Percentiles rank a stretch among this genome's conserved stretches.
phyloP scores from a whole-genome alignment of 306 rosid genomes.

The Castanea crenata region DNA sequence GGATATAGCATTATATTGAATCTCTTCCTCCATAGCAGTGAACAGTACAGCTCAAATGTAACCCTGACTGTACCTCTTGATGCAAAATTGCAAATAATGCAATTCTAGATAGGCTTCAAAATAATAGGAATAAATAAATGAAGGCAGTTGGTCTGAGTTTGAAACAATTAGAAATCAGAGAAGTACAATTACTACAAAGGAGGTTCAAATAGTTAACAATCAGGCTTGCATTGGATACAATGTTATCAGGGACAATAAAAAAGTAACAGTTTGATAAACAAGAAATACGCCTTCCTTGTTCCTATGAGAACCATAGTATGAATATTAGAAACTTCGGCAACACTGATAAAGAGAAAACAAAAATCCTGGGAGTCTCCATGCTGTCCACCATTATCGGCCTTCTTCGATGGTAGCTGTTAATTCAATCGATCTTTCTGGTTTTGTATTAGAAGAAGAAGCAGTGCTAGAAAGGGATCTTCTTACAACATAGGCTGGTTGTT shows the following conservation, averaged over 20 bases:
- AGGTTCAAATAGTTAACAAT: background rate
- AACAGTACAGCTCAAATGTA: background rate
- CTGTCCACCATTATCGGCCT: slow-evolving; percentile 27
- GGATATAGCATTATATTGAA: no score
- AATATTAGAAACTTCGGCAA: no score
- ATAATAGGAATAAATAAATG: background rate
- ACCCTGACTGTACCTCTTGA: background rate
- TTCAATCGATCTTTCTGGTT: slow-evolving; percentile 26
- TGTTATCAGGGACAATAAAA: background rate
- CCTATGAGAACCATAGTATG: background rate
- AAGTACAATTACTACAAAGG: background rate
- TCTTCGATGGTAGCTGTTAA: slow-evolving; percentile 15
- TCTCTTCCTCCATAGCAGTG: background rate
- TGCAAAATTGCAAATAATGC: background rate
- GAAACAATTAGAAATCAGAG: background rate
- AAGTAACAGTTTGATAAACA: background rate
- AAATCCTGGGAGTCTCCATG: no score
- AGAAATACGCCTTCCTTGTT: background rate
- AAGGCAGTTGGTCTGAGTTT: background rate
- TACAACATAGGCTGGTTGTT: slow-evolving; percentile 37
- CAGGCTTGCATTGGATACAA: background rate
- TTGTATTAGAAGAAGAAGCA: slow-evolving; percentile 40
- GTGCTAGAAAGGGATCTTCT: slow-evolving; percentile 18
- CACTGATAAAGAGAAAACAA: no score
- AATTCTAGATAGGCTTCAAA: background rate